Evolutionary conservation across 305 asterid species (phyloP), one percentile per base, ranked within the genome.

Genomic region (Fraxinus sp.): DNA sequence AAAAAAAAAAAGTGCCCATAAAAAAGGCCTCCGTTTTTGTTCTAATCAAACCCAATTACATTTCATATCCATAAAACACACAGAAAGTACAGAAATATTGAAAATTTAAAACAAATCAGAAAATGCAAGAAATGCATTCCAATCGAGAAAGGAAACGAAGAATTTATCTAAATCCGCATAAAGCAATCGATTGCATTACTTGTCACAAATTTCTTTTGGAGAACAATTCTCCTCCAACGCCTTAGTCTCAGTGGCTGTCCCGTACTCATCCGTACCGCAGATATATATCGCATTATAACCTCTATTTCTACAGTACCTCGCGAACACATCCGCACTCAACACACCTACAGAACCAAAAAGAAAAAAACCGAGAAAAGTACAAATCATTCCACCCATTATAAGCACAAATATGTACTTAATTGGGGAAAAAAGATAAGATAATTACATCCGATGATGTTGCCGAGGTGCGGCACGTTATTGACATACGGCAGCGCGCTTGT

Each of bases 401-500:
- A 55, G 41, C 79, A 80, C 8, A 73, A 72, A 30, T 79, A 84
- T 22, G 84, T 8, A 59, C 52, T 14, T 14, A 64, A 57, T 78
- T n/a, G n/a, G 71, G 1, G 49, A 13, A 14, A 14, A 35, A 18
- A 77, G 59, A 6, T 14, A 37, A 52, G 66, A 64, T 71, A 77
- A 77, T 85, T 89, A 94, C 99, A 91, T 80, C 99, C 99, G 80
- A 96, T 96, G 83, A 96, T 93, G 90, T 96, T 94, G 80, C 99
- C 98, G 74, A 93, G 98, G 83, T 96, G 98, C 11, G 99, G 99
- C 16, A 96, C 97, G 88, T 96, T 96, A 78, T 96, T 96, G 79
- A 96, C 98, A 66, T 96, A 96, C 1, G 98, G 98, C 87, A 96
- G 84, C 26, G 99, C 99, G 77, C 98, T 94, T 22, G 98, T 96